A percentile compares a stretch with the other conserved stretches of the same genome.
phyloP scores from a whole-genome alignment of 2,329 filamentous ascomycete species.

The Daldinia sp. region DNA sequence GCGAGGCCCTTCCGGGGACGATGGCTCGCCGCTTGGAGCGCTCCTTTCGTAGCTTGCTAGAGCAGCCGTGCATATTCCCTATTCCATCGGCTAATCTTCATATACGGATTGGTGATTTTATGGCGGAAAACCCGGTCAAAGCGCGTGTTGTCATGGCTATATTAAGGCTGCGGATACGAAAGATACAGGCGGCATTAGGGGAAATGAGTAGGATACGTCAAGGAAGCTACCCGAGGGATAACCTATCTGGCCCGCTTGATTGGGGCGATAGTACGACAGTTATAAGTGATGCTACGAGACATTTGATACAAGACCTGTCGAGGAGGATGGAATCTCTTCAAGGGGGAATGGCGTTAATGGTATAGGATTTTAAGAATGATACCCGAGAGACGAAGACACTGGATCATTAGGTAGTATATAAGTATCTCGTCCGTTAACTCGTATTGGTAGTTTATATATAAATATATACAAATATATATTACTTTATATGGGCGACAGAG shows the following conservation, averaged over 20 bases:
- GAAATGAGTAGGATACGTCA: background rate
- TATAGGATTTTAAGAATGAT: background rate
- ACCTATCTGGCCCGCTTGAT: constrained; percentile 1
- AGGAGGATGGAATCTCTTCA: constrained; percentile 30
- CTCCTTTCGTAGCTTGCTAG: constrained; percentile 20
- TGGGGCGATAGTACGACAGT: constrained; percentile 13
- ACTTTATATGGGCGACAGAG: background rate
- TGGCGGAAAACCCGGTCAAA: constrained; percentile 22
- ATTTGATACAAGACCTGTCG: constrained; percentile 24
- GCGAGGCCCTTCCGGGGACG: background rate
- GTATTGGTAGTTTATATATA: background rate
- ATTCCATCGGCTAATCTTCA: constrained; percentile 9
- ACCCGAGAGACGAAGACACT: background rate
- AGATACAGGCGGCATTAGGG: constrained; percentile 15
- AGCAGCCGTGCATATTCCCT: constrained; percentile 19
- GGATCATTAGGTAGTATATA: background rate
- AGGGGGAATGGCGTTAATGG: constrained; percentile 25
- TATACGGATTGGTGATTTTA: constrained; percentile 4
- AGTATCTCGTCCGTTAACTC: too few species aligned
- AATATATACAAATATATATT: too few species aligned
- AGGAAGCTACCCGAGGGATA: background rate
- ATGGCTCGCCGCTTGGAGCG: constrained; percentile 26
- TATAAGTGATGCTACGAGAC: background rate
- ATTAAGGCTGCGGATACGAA: constrained; percentile 23
- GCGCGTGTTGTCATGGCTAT: constrained; percentile 15